Percentiles rank a stretch among this genome's conserved stretches.
Conservation (phyloP, 306 rosid genomes). For the Potentilla sterilis region DNA sequence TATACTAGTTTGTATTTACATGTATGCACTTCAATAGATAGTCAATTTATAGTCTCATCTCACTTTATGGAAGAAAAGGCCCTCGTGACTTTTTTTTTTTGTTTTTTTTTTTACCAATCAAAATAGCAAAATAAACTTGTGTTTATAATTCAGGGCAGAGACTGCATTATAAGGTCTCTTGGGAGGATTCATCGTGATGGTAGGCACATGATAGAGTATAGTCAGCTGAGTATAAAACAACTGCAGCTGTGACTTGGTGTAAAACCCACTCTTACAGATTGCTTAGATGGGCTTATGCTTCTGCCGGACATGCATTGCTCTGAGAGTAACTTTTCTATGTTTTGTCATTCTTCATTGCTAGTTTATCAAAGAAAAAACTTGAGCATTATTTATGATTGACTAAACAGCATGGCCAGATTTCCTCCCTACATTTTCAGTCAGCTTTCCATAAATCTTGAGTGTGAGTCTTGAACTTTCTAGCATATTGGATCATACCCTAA, state of each 20-base stretch:
- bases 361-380: not conserved
- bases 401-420: not conserved
- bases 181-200: slow-evolving; percentile 60
- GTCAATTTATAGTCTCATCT: not conserved
- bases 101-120: not conserved
- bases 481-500: too few relatives aligned
- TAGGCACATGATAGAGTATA: slow-evolving; percentile 54
- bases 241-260: slow-evolving; percentile 62
- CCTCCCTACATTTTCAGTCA: not conserved
- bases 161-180: slow-evolving; percentile 51
- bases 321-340: slow-evolving; percentile 42
- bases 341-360: not conserved
- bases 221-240: slow-evolving; percentile 48
- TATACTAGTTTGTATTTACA: not conserved
- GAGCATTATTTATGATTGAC: not conserved
- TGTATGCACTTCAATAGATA: not conserved
- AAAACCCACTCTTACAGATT: slow-evolving; percentile 70
- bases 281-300: slow-evolving; percentile 75
- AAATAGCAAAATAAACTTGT: not conserved
- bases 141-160: slow-evolving; percentile 50
- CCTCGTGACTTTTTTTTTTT: too few relatives aligned
- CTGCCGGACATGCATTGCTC: slow-evolving; percentile 64
- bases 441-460: too few relatives aligned
- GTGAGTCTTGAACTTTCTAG: too few relatives aligned
- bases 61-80: not conserved